Conservation (phyloP, 148 eudicot species). For the Fallopia convolvulus region DNA sequence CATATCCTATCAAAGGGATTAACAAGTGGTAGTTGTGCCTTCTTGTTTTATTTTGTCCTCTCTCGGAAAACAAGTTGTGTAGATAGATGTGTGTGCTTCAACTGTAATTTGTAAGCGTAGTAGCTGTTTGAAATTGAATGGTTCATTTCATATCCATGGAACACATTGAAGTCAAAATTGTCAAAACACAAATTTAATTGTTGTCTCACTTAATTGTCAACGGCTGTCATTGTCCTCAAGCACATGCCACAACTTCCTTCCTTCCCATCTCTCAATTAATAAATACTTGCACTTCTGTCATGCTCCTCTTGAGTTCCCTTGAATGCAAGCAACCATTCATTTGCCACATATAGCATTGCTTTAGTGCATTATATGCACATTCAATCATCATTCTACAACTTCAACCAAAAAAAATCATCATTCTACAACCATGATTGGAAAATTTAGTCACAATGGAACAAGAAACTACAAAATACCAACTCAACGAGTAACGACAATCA, state of each 20-base stretch:
- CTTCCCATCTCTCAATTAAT: neutral
- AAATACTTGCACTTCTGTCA: constrained; percentile 2
- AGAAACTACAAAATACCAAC: neutral
- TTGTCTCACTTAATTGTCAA: neutral
- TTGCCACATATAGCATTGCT: too few species aligned
- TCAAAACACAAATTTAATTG: neutral
- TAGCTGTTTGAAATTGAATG: neutral
- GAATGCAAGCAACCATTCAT: neutral
- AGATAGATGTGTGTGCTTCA: neutral
- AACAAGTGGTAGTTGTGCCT: too few species aligned
- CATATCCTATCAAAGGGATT: too few species aligned
- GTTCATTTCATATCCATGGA: neutral
- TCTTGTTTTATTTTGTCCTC: too few species aligned
- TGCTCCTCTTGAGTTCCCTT: neutral
- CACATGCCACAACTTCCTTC: neutral
- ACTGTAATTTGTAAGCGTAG: too few species aligned
- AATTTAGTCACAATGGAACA: too few species aligned
- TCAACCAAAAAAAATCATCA: too few species aligned
- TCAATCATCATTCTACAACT: too few species aligned
- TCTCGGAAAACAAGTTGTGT: neutral
- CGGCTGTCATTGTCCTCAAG: constrained; percentile 1
- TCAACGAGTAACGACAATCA: too few species aligned
- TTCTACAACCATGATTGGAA: too few species aligned
- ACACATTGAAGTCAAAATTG: neutral
- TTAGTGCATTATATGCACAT: too few species aligned